A percentile compares a stretch with the other conserved stretches of the same genome.
Conservation (phyloP, 2,329 filamentous ascomycete species). For the Penicillium sp. region DNA sequence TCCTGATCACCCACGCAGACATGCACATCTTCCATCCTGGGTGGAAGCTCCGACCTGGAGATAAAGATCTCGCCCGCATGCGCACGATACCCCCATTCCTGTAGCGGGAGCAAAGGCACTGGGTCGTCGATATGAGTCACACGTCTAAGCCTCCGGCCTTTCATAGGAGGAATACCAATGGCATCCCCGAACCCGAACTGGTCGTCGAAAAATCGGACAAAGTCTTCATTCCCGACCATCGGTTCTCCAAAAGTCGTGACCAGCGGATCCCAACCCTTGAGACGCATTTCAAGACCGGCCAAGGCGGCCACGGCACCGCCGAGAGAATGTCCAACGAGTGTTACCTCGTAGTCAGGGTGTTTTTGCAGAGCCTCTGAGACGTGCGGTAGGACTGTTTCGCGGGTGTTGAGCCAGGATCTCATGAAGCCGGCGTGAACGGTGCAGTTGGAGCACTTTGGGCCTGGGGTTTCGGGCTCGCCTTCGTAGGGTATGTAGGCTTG, state of each 20-base stretch:
- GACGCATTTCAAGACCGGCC: slow-evolving; percentile 77
- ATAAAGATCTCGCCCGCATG: slow-evolving; percentile 91
- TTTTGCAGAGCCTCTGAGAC: slow-evolving; percentile 61
- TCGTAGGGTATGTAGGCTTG: slow-evolving; percentile 92
- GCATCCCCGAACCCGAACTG: slow-evolving; percentile 46
- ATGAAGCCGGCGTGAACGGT: slow-evolving; percentile 92
- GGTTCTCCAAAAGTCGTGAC: slow-evolving; percentile 96
- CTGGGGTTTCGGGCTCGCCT: slow-evolving; percentile 46
- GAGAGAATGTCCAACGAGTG: slow-evolving; percentile 85
- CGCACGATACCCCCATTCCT: slow-evolving; percentile 83
- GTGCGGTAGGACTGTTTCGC: slow-evolving; percentile 67
- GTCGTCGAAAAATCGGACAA: slow-evolving; percentile 57
- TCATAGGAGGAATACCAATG: slow-evolving; percentile 17
- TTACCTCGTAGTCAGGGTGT: slow-evolving; percentile 72
- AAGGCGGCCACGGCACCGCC: slow-evolving; percentile 90
- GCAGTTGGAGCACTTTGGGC: slow-evolving; percentile 74
- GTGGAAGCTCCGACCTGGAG: slow-evolving; percentile 68
- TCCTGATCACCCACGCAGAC: slow-evolving; percentile 75
- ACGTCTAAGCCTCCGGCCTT: slow-evolving; percentile 61
- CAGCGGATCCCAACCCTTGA: slow-evolving; percentile 71
- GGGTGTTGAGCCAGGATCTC: slow-evolving; percentile 76
- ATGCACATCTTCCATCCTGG: slow-evolving; percentile 67
- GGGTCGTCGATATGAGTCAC: slow-evolving; percentile 88
- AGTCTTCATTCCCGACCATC: slow-evolving; percentile 56
- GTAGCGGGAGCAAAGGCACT: slow-evolving; percentile 80